Conservation (phyloP, 768 basidiomycete species). For the Coprinellus micaceus region DNA sequence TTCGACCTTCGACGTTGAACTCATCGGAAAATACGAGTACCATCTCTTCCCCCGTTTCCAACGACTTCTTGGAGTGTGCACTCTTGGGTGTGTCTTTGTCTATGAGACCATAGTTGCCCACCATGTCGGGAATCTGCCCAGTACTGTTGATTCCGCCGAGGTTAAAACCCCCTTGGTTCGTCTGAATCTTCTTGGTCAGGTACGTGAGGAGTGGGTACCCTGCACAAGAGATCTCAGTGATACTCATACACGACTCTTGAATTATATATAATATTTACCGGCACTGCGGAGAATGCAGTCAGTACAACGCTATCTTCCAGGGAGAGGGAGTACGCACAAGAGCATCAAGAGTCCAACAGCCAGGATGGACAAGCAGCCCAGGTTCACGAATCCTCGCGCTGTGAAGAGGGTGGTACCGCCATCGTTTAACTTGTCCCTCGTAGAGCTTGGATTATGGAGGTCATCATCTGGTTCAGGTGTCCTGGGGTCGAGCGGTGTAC, state of each 20-base stretch:
- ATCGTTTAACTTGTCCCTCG: conserved; percentile 46
- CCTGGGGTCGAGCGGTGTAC: conserved; percentile 31
- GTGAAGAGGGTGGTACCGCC: conserved; percentile 54
- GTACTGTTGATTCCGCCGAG: conserved; percentile 63
- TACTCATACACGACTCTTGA: too few species aligned
- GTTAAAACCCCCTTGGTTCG: conserved; percentile 48
- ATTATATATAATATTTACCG: conserved; percentile 21
- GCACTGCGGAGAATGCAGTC: conserved; percentile 23
- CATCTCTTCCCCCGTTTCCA: conserved; percentile 41
- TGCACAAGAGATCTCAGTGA: not conserved
- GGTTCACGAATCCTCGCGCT: conserved; percentile 51
- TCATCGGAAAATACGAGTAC: conserved; percentile 66
- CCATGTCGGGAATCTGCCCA: conserved; percentile 55
- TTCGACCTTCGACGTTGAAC: conserved; percentile 61
- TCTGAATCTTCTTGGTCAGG: conserved; percentile 26
- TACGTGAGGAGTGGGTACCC: conserved; percentile 45
- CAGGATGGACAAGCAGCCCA: conserved; percentile 54
- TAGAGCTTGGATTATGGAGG: conserved; percentile 55
- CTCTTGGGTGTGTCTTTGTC: conserved; percentile 64
- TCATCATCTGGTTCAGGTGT: conserved; percentile 48
- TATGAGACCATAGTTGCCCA: conserved; percentile 55
- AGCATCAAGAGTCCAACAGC: conserved; percentile 35
- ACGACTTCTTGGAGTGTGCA: conserved; percentile 43
- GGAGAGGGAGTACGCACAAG: conserved; percentile 37
- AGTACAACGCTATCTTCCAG: not conserved